Base-by-base conservation (phyloP, 2,329 filamentous ascomycete species). In the Calonectria ilicicola region DNA sequence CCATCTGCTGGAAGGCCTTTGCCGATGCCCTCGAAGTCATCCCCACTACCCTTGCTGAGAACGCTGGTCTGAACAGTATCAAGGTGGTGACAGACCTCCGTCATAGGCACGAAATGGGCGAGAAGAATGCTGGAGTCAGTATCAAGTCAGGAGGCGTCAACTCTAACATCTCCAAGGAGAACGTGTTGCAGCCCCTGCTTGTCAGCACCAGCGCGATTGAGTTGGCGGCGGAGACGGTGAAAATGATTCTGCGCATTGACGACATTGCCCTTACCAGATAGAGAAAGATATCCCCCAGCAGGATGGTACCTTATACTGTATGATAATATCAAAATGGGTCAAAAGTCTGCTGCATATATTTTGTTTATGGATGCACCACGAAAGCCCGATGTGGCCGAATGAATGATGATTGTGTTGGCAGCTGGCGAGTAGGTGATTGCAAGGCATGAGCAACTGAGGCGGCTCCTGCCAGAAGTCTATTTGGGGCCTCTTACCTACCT, bases 1-100 rank as follows among this genome's bases (percentile, higher is more conserved):
- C 95, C 46, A 98, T 98, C 82, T 99, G 97, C 91, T 99, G 95
- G 95, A 98, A 98, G 87, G 96, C 96, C 0, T 99, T 99, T 82
- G 97, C 97, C 2, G 96, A 99, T 76, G 97, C 97, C 9, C 93
- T 99, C 88, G 97, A 99, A 86, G 95, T 99, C 49, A 94, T 99
- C 67, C 97, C 97, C 17, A 98, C 96, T 40, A 99, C 97, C 1
- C 89, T 99, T 78, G 97, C 97, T 0, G 97, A 99, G 87, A 99
- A 99, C 80, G 97, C 97, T 0, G 97, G 97, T 63, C 89, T 99
- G 75, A 99, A 99, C 89, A 96, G 94, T 84, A 99, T 99, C 90
- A 98, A 97, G 87, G 97, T 99, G 32, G 97, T 99, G 58, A 99
- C 97, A 29, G 97, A 98, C 81, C 87, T 99, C 81, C 91, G 97